Evolutionary conservation across 176 grass and related monocot species (phyloP).

Genomic region (Ensete ventricosum): DNA sequence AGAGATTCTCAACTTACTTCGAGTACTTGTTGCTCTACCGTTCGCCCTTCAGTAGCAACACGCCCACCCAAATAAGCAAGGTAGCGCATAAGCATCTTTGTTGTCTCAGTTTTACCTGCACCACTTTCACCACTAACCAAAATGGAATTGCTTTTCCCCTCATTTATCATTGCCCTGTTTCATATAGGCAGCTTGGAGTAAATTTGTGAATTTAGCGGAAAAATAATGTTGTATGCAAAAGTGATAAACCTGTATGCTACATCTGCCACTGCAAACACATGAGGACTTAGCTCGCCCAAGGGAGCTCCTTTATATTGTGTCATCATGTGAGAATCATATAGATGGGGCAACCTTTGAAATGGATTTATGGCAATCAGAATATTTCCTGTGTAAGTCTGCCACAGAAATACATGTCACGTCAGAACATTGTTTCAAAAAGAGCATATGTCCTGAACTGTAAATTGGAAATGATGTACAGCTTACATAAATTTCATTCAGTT

Average conservation of each 20-base stretch:
- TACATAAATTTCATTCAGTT: slow-evolving; percentile 99
- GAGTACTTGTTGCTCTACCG: slow-evolving; percentile 96
- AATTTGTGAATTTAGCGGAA: background rate
- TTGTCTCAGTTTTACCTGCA: slow-evolving; percentile 98
- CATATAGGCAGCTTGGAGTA: slow-evolving; percentile 23
- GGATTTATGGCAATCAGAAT: slow-evolving; percentile 98
- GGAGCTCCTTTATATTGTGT: slow-evolving; percentile 94
- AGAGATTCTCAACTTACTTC: slow-evolving; percentile 48
- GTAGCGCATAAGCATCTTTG: slow-evolving; percentile 99
- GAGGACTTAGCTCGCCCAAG: slow-evolving; percentile 94
- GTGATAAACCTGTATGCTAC: slow-evolving; percentile 73
- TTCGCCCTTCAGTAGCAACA: slow-evolving; percentile 88
- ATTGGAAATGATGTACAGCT: slow-evolving; percentile 12
- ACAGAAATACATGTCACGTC: slow-evolving; percentile 17
- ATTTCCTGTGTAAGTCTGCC: slow-evolving; percentile 96
- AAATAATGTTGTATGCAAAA: slow-evolving; percentile 1
- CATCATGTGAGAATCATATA: slow-evolving; percentile 97
- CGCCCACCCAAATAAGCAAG: slow-evolving; percentile 95
- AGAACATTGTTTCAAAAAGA: background rate
- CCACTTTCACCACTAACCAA: slow-evolving; percentile 98
- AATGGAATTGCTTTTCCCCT: slow-evolving; percentile 91
- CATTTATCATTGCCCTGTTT: slow-evolving; percentile 89
- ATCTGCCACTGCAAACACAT: slow-evolving; percentile 98
- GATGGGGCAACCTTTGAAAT: slow-evolving; percentile 90
- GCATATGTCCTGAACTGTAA: background rate